A percentile compares a stretch with the other conserved stretches of the same genome.
phyloP scores from a whole-genome alignment of 305 asterid species.

The Solanum hybrid region DNA sequence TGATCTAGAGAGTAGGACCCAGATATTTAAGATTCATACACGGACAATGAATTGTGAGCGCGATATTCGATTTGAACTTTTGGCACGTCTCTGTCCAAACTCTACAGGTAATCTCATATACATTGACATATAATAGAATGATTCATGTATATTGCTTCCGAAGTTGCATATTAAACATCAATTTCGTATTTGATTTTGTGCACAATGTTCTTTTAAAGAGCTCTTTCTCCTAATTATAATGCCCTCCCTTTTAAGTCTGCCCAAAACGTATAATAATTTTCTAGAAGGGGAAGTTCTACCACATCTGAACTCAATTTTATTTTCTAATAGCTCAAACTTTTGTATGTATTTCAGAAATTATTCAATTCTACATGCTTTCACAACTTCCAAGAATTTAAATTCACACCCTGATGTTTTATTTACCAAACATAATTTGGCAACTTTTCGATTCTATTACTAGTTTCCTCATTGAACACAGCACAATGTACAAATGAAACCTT shows the following conservation, averaged over 20 bases:
- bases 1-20: constrained; percentile 89
- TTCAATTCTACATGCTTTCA: not conserved
- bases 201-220: not conserved
- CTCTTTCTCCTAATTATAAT: not conserved
- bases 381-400: not conserved
- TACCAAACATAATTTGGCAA: not conserved
- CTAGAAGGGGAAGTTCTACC: not conserved
- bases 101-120: constrained; percentile 56
- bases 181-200: not conserved
- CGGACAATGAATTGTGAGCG: constrained; percentile 97
- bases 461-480: not conserved
- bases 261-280: not conserved
- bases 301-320: not conserved
- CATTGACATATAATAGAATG: not conserved
- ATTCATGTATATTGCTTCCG: not conserved
- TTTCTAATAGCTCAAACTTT: not conserved
- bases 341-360: not conserved
- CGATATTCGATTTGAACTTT: constrained; percentile 83
- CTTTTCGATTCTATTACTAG: not conserved
- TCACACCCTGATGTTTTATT: not conserved
- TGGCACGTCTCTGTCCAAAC: constrained; percentile 94
- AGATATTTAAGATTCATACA: constrained; percentile 88
- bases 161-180: not conserved
- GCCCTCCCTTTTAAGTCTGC: not conserved
- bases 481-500: not conserved